These are phyloP conservation scores for Arthroderma sp. DNA, from an alignment of 2,329 filamentous ascomycete genomes.

Conservation along the genomic window DNA sequence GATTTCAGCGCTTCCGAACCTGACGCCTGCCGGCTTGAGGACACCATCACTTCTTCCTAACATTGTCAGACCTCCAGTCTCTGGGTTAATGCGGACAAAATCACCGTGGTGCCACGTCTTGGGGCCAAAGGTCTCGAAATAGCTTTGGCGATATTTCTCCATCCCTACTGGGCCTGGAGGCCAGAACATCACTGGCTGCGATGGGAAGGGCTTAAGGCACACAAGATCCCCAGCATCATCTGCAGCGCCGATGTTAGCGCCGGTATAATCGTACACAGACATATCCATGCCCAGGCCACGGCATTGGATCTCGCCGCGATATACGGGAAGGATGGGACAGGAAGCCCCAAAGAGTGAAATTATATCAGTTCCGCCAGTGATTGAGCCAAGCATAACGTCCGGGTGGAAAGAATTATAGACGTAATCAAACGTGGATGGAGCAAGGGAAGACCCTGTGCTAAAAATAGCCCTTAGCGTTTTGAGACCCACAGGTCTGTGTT, in stretches of 20 bases:
- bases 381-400: constrained; percentile 75
- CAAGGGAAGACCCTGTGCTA: constrained; percentile 82
- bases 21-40: constrained; percentile 78
- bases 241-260: constrained; percentile 43
- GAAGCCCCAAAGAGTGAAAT: constrained; percentile 87
- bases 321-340: constrained; percentile 60
- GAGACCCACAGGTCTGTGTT: constrained; percentile 27
- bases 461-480: constrained; percentile 66
- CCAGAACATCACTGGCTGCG: constrained; percentile 84
- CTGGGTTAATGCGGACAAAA: constrained; percentile 60
- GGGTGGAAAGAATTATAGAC: constrained; percentile 72
- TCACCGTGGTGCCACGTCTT: constrained; percentile 84
- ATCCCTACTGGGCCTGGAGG: constrained; percentile 50
- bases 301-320: constrained; percentile 63
- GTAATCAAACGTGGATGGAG: constrained; percentile 84
- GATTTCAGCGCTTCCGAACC: constrained; percentile 89
- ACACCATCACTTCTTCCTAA: constrained; percentile 85
- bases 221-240: constrained; percentile 76
- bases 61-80: constrained; percentile 73
- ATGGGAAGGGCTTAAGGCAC: constrained; percentile 75
- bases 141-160: constrained; percentile 66
- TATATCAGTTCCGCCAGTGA: constrained; percentile 93
- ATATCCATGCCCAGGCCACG: constrained; percentile 71
- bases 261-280: constrained; percentile 41
- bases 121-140: constrained; percentile 69